Percentiles rank a stretch among this genome's conserved stretches.
These are phyloP conservation scores for Sporisorium exsertum DNA, from an alignment of 1,284 basidiomycete genomes.

Conservation along the genomic window DNA sequence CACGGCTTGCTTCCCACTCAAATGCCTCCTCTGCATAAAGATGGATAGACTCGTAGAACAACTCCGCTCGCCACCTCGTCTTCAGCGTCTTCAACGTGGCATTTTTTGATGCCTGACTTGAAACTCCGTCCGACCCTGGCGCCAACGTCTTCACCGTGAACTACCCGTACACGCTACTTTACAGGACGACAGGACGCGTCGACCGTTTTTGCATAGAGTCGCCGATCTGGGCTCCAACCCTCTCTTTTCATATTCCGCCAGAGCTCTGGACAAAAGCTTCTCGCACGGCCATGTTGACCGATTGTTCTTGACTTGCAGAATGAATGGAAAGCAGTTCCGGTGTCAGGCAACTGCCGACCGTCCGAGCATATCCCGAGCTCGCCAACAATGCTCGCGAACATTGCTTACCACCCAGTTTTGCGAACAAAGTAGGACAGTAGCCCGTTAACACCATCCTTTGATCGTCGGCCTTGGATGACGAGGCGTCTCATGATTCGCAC, in stretches of 20 bases:
- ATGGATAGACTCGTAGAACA: background rate
- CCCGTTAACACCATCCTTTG: too few species aligned
- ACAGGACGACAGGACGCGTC: slow-evolving; percentile 19
- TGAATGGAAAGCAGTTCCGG: background rate
- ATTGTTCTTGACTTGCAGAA: background rate
- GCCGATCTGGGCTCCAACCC: background rate
- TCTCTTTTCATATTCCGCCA: slow-evolving; percentile 2
- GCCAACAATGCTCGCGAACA: background rate
- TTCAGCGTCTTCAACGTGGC: background rate
- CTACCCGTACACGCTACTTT: slow-evolving; percentile 1
- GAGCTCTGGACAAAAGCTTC: background rate
- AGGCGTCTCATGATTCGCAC: too few species aligned
- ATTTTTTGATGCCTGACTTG: slow-evolving; percentile 7
- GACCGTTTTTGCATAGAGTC: background rate
- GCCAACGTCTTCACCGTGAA: slow-evolving; percentile 2
- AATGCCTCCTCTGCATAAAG: background rate
- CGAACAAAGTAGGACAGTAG: too few species aligned
- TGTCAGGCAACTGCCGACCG: too few species aligned
- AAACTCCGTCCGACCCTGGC: slow-evolving; percentile 24
- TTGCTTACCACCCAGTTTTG: background rate
- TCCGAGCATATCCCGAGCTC: too few species aligned
- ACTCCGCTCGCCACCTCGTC: slow-evolving; percentile 11
- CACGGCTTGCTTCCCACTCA: background rate
- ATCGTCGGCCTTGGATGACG: too few species aligned
- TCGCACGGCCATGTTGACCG: background rate